Conservation (phyloP, 192 early-diverging fungal genomes). For the Lunasporangiospora selenospora region DNA sequence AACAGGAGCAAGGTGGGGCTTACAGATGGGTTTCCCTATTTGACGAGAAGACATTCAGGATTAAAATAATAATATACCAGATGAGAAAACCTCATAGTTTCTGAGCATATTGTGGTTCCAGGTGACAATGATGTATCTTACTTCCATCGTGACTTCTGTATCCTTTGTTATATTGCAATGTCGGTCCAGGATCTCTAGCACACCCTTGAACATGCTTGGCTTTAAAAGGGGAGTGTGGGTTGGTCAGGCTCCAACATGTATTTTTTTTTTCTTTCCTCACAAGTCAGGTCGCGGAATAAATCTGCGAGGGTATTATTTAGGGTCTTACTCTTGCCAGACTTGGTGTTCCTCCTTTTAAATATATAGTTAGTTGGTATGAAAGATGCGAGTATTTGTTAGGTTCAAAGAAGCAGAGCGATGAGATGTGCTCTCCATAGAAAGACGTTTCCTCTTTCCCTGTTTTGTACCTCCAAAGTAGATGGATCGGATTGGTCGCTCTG, state of each 20-base stretch:
- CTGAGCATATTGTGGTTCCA: neutral
- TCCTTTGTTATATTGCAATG: constrained; percentile 25
- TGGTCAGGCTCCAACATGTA: no score
- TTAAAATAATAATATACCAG: neutral
- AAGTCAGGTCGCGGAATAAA: no score
- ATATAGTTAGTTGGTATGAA: neutral
- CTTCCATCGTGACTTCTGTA: constrained; percentile 62
- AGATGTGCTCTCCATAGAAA: no score
- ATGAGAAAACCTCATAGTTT: neutral
- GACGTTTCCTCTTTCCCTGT: neutral
- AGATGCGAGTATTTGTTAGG: neutral
- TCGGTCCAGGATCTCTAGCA: constrained; percentile 45
- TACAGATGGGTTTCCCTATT: constrained; percentile 62
- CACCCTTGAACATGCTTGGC: constrained; percentile 49
- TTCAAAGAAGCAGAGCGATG: neutral
- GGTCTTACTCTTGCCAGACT: constrained; percentile 46
- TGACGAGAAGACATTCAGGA: neutral
- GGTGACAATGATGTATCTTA: constrained; percentile 6
- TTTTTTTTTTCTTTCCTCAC: no score
- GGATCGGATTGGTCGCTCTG: constrained; percentile 40
- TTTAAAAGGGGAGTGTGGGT: constrained; percentile 1
- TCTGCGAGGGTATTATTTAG: no score
- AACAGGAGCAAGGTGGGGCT: neutral
- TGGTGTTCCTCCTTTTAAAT: constrained; percentile 54
- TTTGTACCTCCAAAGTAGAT: constrained; percentile 60